Evolutionary conservation across 331 rosid genomes (phyloP), one percentile per base, ranked within the genome.

Genomic region (Quercus tomentella): DNA sequence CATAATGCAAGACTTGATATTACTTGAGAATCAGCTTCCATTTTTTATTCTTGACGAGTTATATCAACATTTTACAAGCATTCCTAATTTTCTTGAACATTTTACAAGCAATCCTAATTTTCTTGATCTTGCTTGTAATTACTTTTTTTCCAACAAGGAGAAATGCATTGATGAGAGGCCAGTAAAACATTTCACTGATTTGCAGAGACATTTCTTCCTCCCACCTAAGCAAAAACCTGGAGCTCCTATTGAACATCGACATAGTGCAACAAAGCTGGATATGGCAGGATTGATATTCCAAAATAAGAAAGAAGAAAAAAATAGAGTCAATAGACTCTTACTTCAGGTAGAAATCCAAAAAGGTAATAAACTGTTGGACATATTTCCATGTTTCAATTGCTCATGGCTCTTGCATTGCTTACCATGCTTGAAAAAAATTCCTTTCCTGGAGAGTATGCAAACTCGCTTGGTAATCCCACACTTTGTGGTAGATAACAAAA

Each of bases 1-100:
- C 54, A 73, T 85, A 15, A 7, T 14, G 17, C 45, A 58, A 52
- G 89, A 86, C 35, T n/a, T 82, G 84, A 22, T 82, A 5, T 21
- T 82, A 7, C 45, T 86, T 0, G 86, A 86, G 20, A 86, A 86
- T 21, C 89, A 86, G 1, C 11, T 86, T 14, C 89, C 86, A 0
- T 72, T 86, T 21, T 82, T 60, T 22, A 67, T 83, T 1, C 72
- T 86, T 4, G 70, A 3, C 2, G 0, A 56, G 2, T 81, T 86
- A 0, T 86, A 77, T 1, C 31, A 37, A 0, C 2, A 35, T 67
- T 35, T 0, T 35, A 0, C 8, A 33, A 1, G 35, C 7, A 6
- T 0, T 33, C 2, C 37, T 33, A 33, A 5, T 33, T 45, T 45
- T 45, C 52, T 45, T 10, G 0, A 0, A 0, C 52, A n/a, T n/a